Evolutionary conservation across 2,329 filamentous ascomycete genomes (phyloP).

Genomic region (Aspergillus pseudoterreus): DNA sequence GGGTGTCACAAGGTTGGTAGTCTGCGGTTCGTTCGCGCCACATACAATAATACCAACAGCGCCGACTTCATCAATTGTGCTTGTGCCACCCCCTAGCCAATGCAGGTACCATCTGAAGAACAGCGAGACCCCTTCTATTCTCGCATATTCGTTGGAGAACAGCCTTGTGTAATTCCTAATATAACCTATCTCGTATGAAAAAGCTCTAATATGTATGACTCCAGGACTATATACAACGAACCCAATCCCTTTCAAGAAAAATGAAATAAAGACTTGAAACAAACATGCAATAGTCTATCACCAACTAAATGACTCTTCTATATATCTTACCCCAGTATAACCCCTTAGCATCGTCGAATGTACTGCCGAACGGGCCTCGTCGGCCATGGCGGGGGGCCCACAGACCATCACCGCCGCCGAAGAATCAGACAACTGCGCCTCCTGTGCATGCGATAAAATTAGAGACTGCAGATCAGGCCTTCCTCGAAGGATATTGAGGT

Average conservation of each 20-base stretch:
- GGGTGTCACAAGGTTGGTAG: no score
- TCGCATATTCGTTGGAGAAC: no score
- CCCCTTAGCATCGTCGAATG: conserved; percentile 33
- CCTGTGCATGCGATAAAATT: conserved; percentile 31
- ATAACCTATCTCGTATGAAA: no score
- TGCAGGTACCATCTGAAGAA: no score
- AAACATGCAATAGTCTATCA: conserved; percentile 6
- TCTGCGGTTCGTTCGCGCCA: no score
- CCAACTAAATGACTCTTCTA: conserved; percentile 47
- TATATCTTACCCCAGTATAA: conserved; percentile 37
- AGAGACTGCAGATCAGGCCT: conserved; percentile 37
- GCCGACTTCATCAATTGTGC: no score
- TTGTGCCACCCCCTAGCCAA: no score
- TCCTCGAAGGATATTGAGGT: conserved; percentile 14
- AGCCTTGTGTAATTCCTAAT: no score
- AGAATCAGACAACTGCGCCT: conserved; percentile 22
- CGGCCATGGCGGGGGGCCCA: conserved; percentile 45
- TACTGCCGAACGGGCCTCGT: conserved; percentile 41
- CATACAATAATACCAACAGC: no score
- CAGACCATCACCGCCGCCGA: conserved; percentile 42
- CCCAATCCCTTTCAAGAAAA: not conserved
- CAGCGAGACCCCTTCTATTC: no score
- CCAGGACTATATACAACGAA: not conserved
- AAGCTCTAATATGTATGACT: not conserved
- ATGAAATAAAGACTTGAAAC: not conserved